Evolutionary conservation across 176 grass and related monocot species (phyloP).

Genomic region (Pontederia paniculata): DNA sequence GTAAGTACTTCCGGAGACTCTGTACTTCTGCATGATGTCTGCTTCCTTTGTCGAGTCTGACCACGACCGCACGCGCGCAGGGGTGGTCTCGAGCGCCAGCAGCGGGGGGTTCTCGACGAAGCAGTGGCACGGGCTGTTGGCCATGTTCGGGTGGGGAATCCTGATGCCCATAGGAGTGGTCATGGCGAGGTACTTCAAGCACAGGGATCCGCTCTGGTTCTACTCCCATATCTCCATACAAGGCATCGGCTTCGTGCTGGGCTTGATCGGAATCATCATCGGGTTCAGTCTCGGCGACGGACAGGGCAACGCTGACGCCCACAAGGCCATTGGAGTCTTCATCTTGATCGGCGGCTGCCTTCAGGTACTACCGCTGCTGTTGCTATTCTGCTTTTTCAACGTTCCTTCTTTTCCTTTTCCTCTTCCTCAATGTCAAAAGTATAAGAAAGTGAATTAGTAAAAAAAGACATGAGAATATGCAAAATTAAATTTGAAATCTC

Average conservation of each 20-base stretch:
- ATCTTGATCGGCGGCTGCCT: constrained; percentile 39
- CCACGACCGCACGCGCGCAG: background rate
- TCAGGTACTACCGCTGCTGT: constrained; percentile 28
- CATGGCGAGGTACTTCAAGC: constrained; percentile 52
- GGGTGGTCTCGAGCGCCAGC: background rate
- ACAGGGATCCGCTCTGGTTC: constrained; percentile 55
- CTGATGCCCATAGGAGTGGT: constrained; percentile 48
- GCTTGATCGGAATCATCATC: constrained; percentile 22
- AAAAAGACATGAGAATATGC: too few relatives aligned
- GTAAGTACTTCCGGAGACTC: constrained; percentile 5
- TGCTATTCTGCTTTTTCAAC: too few relatives aligned
- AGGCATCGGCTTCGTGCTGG: constrained; percentile 45
- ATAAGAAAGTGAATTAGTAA: background rate
- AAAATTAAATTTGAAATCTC: too few relatives aligned
- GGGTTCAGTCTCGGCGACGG: constrained; percentile 43
- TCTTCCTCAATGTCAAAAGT: too few relatives aligned
- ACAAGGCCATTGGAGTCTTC: constrained; percentile 33
- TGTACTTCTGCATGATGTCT: background rate
- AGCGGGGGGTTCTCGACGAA: background rate
- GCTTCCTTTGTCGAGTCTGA: background rate
- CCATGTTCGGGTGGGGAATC: constrained; percentile 44
- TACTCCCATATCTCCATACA: constrained; percentile 62
- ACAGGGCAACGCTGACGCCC: constrained; percentile 14
- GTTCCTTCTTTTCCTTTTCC: background rate
- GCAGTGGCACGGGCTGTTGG: constrained; percentile 45